Conservation (phyloP, 352 stramenopile species). For the Aphanomyces cochlioides region DNA sequence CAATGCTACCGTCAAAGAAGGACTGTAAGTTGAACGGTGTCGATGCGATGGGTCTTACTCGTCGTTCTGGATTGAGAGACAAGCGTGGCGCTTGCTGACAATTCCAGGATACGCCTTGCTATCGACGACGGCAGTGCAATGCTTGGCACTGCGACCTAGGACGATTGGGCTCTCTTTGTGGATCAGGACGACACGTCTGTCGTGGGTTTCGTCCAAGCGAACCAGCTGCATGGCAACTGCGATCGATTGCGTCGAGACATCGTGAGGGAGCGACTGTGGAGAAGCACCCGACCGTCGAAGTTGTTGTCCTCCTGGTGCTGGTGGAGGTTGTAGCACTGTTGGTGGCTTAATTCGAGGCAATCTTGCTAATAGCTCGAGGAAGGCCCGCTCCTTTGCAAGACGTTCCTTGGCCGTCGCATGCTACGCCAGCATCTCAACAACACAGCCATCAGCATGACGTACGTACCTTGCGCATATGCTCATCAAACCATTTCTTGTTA, state of each 20-base stretch:
- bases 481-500: conserved; percentile 24
- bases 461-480: conserved; percentile 20
- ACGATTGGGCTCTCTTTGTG: not conserved
- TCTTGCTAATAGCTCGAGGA: conserved; percentile 9
- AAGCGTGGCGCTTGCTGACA: conserved; percentile 20
- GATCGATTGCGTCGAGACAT: not conserved
- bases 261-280: no score
- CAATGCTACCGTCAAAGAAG: not conserved
- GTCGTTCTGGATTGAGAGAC: not conserved
- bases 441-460: no score
- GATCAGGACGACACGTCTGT: conserved; percentile 6
- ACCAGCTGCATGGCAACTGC: conserved; percentile 18
- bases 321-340: not conserved
- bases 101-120: conserved; percentile 9
- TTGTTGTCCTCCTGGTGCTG: not conserved
- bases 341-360: not conserved
- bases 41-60: not conserved
- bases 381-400: not conserved
- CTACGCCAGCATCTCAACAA: not conserved
- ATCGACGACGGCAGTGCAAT: conserved; percentile 12
- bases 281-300: no score
- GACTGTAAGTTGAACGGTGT: not conserved
- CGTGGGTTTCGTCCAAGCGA: conserved; percentile 10
- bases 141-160: conserved; percentile 17
- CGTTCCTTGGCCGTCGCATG: conserved; percentile 21